A percentile compares a stretch with the other conserved stretches of the same genome.
Conservation (phyloP, 768 basidiomycete species). For the Lactarius sanguifluus region DNA sequence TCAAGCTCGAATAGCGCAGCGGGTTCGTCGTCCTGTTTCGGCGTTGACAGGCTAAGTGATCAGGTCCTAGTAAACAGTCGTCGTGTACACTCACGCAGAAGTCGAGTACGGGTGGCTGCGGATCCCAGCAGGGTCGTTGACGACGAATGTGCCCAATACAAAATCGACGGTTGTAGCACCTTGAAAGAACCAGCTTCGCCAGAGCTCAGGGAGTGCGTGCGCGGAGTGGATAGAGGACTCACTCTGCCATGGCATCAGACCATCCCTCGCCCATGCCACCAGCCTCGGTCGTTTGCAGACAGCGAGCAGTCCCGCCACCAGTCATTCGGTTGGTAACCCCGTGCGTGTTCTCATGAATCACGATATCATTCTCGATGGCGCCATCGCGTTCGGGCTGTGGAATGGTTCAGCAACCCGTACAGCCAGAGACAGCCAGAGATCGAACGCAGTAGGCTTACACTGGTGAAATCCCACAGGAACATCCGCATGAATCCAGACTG, state of each 20-base stretch:
- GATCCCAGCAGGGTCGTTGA: no score
- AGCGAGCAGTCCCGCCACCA: slow-evolving; percentile 55
- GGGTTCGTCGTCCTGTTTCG: no score
- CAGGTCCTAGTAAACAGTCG: no score
- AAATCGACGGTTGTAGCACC: slow-evolving; percentile 39
- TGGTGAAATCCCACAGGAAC: slow-evolving; percentile 38
- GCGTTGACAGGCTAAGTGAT: no score
- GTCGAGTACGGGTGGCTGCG: no score
- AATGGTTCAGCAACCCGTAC: no score
- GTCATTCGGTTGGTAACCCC: slow-evolving; percentile 44
- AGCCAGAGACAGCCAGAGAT: neutral
- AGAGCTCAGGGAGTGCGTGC: slow-evolving; percentile 11
- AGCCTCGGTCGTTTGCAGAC: slow-evolving; percentile 61
- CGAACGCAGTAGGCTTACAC: slow-evolving; percentile 30
- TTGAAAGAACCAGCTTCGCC: slow-evolving; percentile 39
- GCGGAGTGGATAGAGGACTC: neutral
- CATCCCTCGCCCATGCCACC: slow-evolving; percentile 72
- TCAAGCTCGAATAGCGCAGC: no score
- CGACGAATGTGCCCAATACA: slow-evolving; percentile 30
- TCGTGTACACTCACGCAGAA: no score
- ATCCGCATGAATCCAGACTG: slow-evolving; percentile 47
- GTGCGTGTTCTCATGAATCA: slow-evolving; percentile 48
- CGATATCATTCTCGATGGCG: slow-evolving; percentile 59
- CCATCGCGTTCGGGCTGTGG: slow-evolving; percentile 59
- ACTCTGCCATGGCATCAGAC: slow-evolving; percentile 47